Base-by-base conservation (phyloP, 306 rosid species). In the Prunus armeniaca region DNA sequence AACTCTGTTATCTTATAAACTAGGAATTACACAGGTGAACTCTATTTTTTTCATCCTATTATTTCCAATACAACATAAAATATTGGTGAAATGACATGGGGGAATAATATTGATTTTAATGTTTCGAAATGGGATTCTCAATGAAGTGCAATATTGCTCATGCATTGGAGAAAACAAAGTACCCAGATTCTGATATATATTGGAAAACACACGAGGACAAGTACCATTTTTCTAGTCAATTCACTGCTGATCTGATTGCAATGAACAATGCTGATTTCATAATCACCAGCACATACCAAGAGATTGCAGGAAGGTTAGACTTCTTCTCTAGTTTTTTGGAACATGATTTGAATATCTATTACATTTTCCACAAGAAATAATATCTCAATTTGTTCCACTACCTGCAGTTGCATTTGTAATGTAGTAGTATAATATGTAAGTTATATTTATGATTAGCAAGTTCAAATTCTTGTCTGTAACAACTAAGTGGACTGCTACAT, bases 271-370 rank as follows among this genome's bases (percentile, higher is more conserved):
- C 98, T 69, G 96, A 92, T 84, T 90, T 95, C 77, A 89, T 92
- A 78, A 92, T 95, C 89, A 92, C 98, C 82, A 92, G 97, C 62
- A 95, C 98, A 62, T 95, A 89, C 85, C 98, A 92, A 76, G 97
- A 95, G 88, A 95, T 92, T 85, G 97, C 98, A 0, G 92, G 97
- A 87, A 78, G 96, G 97, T 90, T 86, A 69, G 96, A 76, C 69
- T 78, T 24, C 80, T 20, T 69, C 18, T 61, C 25, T 67, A 3
- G 3, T 47, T 32, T 4, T 52, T 17, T 28, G 2, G 3, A 27
- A 51, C 61, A 2, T 56, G 38, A 72, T 20, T 56, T 20, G 24
- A 56, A 38, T 45, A 38, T 38, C 43, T 56, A 20, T 2, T 71
- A 55, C 43, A 7, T 7, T 38, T 38, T 38, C 43, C 43, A 38